Conservation (phyloP, 2,329 filamentous ascomycete species). For the Fusarium miscanthi region DNA sequence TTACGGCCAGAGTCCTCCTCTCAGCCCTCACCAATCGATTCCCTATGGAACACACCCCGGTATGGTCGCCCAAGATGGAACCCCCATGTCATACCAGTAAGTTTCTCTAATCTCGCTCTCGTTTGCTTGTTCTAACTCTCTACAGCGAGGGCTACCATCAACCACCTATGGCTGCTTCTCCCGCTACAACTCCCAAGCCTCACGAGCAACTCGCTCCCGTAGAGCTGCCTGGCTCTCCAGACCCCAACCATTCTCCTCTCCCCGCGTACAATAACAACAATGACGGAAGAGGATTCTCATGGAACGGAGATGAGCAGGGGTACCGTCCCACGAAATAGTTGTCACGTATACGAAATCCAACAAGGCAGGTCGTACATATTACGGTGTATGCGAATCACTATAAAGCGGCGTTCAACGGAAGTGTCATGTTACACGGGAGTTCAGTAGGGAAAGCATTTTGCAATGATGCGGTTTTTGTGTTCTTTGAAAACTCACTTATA, state of each 20-base stretch:
- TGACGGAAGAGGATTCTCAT: conserved; percentile 45
- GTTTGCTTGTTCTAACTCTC: neutral
- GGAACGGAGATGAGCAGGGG: conserved; percentile 45
- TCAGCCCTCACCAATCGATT: conserved; percentile 48
- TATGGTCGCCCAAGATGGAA: conserved; percentile 39
- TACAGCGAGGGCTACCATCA: conserved; percentile 27
- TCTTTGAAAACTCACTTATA: conserved; percentile 6
- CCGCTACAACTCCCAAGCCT: conserved; percentile 33
- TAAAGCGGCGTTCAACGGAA: conserved; percentile 20
- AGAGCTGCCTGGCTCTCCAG: conserved; percentile 51
- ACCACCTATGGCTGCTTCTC: conserved; percentile 29
- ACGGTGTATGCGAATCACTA: neutral
- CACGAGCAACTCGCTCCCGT: conserved; percentile 38
- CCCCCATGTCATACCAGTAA: conserved; percentile 45
- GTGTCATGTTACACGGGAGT: conserved; percentile 26
- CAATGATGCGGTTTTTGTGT: conserved; percentile 10
- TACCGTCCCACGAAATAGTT: conserved; percentile 42
- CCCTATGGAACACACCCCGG: conserved; percentile 36
- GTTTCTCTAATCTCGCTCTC: conserved; percentile 6
- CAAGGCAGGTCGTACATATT: conserved; percentile 17
- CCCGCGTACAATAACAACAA: conserved; percentile 47
- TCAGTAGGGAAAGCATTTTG: conserved; percentile 12
- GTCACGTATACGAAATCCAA: neutral
- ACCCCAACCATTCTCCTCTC: conserved; percentile 49
- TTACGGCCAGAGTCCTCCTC: conserved; percentile 47